Percentiles rank a stretch among this genome's conserved stretches.
Evolutionary conservation across 2,329 filamentous ascomycete genomes (phyloP).

Genomic region (Gyromitra esculenta): DNA sequence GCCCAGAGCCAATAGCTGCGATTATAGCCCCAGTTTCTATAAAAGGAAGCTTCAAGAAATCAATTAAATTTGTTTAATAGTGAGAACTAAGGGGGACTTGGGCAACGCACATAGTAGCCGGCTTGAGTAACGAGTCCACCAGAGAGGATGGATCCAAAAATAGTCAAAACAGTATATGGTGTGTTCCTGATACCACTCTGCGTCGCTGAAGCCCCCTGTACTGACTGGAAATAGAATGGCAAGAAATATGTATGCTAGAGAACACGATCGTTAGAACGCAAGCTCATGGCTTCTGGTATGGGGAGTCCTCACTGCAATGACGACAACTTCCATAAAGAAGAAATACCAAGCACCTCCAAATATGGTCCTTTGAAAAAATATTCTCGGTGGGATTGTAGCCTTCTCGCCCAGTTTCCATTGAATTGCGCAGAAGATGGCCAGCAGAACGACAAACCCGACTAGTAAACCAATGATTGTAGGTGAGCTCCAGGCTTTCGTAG

Average conservation of each 20-base stretch:
- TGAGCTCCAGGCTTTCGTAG: slow-evolving; percentile 57
- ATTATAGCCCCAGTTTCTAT: slow-evolving; percentile 59
- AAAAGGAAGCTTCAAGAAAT: slow-evolving; percentile 59
- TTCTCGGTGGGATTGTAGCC: slow-evolving; percentile 61
- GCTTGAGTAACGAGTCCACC: slow-evolving; percentile 61
- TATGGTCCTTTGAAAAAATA: slow-evolving; percentile 60
- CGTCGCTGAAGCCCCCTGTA: slow-evolving; percentile 62
- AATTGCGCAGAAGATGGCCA: slow-evolving; percentile 57
- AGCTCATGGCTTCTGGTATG: neutral
- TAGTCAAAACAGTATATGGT: slow-evolving; percentile 56
- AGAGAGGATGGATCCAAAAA: slow-evolving; percentile 63
- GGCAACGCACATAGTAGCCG: slow-evolving; percentile 62
- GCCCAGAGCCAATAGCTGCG: slow-evolving; percentile 60
- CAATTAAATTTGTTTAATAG: neutral
- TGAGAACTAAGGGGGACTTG: neutral
- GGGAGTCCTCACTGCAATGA: slow-evolving; percentile 59
- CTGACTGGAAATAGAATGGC: slow-evolving; percentile 65
- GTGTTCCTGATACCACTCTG: slow-evolving; percentile 63
- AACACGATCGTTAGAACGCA: neutral
- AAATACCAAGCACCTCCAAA: slow-evolving; percentile 59
- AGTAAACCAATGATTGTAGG: slow-evolving; percentile 45
- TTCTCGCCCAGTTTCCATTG: slow-evolving; percentile 60
- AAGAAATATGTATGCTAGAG: slow-evolving; percentile 59
- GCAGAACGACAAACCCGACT: slow-evolving; percentile 39
- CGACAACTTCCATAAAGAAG: slow-evolving; percentile 61